Conservation (phyloP, 2,329 filamentous ascomycete genomes). For the Exophiala dermatitidis region DNA sequence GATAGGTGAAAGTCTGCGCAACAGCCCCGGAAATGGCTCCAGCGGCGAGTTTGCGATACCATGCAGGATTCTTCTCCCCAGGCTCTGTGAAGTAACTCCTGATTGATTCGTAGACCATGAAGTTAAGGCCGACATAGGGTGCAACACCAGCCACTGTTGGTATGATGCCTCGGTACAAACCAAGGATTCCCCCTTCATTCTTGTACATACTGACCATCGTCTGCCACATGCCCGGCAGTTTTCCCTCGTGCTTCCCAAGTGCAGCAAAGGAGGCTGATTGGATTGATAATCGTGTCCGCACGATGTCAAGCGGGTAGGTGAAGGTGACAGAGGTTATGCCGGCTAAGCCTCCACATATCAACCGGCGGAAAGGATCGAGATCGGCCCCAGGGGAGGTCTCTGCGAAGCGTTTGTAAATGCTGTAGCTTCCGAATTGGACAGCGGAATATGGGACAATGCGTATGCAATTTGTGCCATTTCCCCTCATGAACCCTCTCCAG, state of each 20-base stretch:
- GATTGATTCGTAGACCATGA: slow-evolving; percentile 94
- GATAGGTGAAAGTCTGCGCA: slow-evolving; percentile 96
- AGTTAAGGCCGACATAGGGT: slow-evolving; percentile 94
- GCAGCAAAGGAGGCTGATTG: slow-evolving; percentile 92
- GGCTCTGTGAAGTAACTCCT: slow-evolving; percentile 78
- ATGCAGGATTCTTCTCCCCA: slow-evolving; percentile 74
- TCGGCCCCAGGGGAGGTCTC: slow-evolving; percentile 68
- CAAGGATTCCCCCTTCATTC: slow-evolving; percentile 74
- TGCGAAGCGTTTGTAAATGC: slow-evolving; percentile 88
- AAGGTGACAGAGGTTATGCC: slow-evolving; percentile 92
- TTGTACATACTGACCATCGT: slow-evolving; percentile 80
- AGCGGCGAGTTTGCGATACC: slow-evolving; percentile 73
- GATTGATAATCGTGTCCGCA: slow-evolving; percentile 89
- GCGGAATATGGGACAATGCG: slow-evolving; percentile 97
- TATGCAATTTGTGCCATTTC: slow-evolving; percentile 97
- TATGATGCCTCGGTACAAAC: slow-evolving; percentile 88
- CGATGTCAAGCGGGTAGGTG: slow-evolving; percentile 96
- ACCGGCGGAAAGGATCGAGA: slow-evolving; percentile 63
- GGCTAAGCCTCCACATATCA: slow-evolving; percentile 83
- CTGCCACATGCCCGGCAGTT: slow-evolving; percentile 85
- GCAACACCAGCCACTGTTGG: slow-evolving; percentile 93
- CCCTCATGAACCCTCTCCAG: slow-evolving; percentile 94
- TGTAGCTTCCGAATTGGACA: slow-evolving; percentile 97
- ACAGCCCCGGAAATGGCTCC: slow-evolving; percentile 94
- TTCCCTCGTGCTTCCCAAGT: slow-evolving; percentile 56